phyloP scores from a whole-genome alignment of 768 basidiomycete species.

The Leucocoprinus leucothites region DNA sequence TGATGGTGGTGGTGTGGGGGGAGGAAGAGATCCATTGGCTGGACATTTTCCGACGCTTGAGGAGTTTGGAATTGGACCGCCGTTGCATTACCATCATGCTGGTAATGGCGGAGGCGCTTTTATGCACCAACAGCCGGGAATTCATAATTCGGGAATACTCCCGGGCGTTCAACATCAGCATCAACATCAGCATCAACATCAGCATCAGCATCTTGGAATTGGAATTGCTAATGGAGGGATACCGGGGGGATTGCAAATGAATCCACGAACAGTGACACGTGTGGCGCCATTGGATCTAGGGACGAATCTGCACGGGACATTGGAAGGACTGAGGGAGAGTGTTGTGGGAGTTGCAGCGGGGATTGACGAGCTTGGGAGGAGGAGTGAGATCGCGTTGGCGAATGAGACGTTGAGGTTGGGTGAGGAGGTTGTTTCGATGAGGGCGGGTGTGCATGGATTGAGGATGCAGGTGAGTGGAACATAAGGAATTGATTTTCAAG shows the following conservation, averaged over 20 bases:
- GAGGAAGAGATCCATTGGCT: constrained; percentile 6
- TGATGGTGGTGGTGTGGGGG: not conserved
- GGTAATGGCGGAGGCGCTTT: no score
- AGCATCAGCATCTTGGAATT: not conserved
- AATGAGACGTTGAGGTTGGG: constrained; percentile 71
- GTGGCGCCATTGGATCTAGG: constrained; percentile 11
- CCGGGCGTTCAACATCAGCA: no score
- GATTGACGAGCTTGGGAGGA: constrained; percentile 13
- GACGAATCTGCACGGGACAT: constrained; percentile 10
- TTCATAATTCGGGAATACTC: no score
- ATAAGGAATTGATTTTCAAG: not conserved
- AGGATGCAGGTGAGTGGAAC: constrained; percentile 66
- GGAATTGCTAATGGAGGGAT: not conserved
- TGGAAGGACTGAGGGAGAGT: constrained; percentile 15
- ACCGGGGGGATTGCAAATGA: constrained; percentile 2
- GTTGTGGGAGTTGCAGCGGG: constrained; percentile 12
- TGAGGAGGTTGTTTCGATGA: constrained; percentile 70
- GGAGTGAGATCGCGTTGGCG: constrained; percentile 16
- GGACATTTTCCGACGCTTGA: constrained; percentile 5
- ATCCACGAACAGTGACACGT: constrained; percentile 5
- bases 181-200: no score
- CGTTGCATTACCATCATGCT: not conserved
- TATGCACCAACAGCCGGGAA: constrained; percentile 8
- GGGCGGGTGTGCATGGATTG: constrained; percentile 69
- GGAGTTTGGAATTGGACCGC: not conserved